These are phyloP conservation scores for Verticillium tricorpus DNA, from an alignment of 2,329 filamentous ascomycete genomes.

Conservation along the genomic window DNA sequence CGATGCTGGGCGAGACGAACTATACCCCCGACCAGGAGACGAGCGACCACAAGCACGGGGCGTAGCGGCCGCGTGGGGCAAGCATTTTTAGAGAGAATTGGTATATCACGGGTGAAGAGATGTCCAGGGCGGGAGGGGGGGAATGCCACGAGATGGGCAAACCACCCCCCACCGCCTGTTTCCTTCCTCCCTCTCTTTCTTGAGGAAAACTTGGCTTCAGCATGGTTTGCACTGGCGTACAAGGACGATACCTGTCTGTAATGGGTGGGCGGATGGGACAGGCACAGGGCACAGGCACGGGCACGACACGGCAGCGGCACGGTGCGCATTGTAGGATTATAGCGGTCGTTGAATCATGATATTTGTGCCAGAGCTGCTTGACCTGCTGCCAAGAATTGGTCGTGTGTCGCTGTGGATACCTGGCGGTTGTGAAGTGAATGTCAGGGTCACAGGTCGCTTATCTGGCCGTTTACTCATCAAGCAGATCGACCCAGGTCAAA, in stretches of 20 bases:
- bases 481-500: too few relatives aligned
- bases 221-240: background rate
- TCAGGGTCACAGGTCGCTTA: too few relatives aligned
- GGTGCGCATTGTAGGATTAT: background rate
- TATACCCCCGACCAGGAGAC: slow-evolving; percentile 58
- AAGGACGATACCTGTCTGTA: background rate
- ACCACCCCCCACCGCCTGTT: too few relatives aligned
- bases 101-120: background rate
- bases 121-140: background rate
- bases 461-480: too few relatives aligned
- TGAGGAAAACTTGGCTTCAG: background rate
- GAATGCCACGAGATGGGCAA: too few relatives aligned
- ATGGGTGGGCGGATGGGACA: background rate
- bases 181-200: background rate
- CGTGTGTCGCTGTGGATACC: background rate
- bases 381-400: background rate
- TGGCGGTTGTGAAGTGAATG: too few relatives aligned
- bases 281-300: background rate
- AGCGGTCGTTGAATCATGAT: background rate
- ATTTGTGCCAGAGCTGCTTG: background rate
- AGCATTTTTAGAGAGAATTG: background rate
- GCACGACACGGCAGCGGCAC: background rate
- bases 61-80: background rate
- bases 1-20: slow-evolving; percentile 64
- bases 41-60: slow-evolving; percentile 2